Percentiles rank a stretch among this genome's conserved stretches.
Conservation (phyloP, 1,139 yeast species). For the Blastobotrys persicus region DNA sequence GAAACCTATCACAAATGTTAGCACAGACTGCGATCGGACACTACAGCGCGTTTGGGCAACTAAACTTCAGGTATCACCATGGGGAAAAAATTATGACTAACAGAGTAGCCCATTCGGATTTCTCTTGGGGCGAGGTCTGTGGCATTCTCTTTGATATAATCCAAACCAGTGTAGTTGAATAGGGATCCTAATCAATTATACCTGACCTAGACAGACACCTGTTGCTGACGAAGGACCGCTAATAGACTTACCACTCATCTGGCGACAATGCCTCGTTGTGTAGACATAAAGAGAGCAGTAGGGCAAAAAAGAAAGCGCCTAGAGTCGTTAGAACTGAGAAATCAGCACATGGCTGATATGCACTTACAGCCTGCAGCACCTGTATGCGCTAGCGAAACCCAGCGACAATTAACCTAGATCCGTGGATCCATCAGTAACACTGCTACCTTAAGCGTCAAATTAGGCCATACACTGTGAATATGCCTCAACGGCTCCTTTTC, state of each 20-base stretch:
- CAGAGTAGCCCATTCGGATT: too few species aligned
- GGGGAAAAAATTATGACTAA: too few species aligned
- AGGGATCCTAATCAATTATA: too few species aligned
- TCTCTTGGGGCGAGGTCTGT: too few species aligned
- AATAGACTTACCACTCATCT: conserved; percentile 15
- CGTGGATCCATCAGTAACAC: background rate
- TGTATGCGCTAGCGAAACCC: conserved; percentile 4
- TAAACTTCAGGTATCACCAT: too few species aligned
- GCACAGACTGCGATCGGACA: too few species aligned
- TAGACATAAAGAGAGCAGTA: conserved; percentile 14
- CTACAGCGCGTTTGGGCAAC: too few species aligned
- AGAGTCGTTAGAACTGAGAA: background rate
- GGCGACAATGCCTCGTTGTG: conserved; percentile 10
- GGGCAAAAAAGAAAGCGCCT: conserved; percentile 16
- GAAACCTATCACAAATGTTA: conserved; percentile 45
- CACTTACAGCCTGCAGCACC: background rate
- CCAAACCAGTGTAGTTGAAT: too few species aligned
- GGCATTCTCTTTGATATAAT: too few species aligned
- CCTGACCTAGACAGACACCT: too few species aligned
- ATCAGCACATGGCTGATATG: background rate
- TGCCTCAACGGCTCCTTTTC: conserved; percentile 78
- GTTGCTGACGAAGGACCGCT: background rate
- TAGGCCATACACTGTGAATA: conserved; percentile 2
- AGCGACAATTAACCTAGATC: background rate
- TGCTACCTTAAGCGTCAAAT: background rate